Conservation (phyloP, 345 rosid genomes). For the Euclidium syriacum region DNA sequence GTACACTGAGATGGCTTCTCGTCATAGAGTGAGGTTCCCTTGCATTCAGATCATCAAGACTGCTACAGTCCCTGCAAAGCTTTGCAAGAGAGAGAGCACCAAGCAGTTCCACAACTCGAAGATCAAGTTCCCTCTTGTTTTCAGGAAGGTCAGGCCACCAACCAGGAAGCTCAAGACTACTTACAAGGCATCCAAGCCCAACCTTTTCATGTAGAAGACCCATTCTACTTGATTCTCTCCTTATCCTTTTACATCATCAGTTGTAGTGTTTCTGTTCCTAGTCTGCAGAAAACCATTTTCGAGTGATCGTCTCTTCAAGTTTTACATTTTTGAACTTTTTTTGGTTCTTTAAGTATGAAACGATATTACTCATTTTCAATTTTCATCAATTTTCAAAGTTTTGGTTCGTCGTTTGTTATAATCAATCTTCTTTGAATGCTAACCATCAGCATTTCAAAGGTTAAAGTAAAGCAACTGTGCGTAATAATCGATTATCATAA, state of each 20-base stretch:
- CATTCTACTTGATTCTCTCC: neutral
- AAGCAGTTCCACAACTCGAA: slow-evolving; percentile 62
- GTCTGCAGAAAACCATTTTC: neutral
- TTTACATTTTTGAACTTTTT: neutral
- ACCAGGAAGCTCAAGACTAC: slow-evolving; percentile 61
- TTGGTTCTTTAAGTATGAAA: slow-evolving; percentile 3
- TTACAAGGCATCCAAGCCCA: slow-evolving; percentile 46
- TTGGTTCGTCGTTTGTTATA: no score
- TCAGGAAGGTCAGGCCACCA: slow-evolving; percentile 51
- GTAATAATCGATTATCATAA: neutral
- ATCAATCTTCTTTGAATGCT: no score
- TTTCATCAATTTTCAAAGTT: neutral
- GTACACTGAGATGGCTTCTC: slow-evolving; percentile 71
- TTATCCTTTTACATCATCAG: neutral
- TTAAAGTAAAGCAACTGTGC: neutral
- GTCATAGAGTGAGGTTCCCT: slow-evolving; percentile 61
- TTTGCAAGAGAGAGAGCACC: slow-evolving; percentile 56
- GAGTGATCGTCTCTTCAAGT: neutral
- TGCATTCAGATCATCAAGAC: slow-evolving; percentile 67
- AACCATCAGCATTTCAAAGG: no score
- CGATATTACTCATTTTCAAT: neutral
- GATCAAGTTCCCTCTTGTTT: slow-evolving; percentile 49
- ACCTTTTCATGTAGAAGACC: slow-evolving; percentile 48
- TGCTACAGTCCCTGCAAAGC: slow-evolving; percentile 43
- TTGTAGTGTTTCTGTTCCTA: slow-evolving; percentile 3